Evolutionary conservation across 164 flowering plant species (phyloP), one percentile per base, ranked within the genome.

Genomic region (Vitis cinerea): DNA sequence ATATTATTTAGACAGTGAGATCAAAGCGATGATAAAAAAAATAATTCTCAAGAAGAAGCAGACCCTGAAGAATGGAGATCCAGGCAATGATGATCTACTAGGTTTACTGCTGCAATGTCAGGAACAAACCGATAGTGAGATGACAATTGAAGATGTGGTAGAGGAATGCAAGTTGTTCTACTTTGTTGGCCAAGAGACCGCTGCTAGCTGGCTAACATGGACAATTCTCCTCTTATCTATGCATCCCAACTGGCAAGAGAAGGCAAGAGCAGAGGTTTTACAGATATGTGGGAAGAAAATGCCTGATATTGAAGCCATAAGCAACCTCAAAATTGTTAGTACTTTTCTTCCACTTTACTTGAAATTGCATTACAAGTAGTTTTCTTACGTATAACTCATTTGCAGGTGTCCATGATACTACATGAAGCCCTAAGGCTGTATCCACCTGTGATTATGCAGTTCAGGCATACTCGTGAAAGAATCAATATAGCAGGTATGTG

Each of bases 151-250:
- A 16, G 89, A 84, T 11, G 64, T 84, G 14, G 79, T 84, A 15
- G 89, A 83, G 51, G 86, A 85, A 67, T 84, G 89, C 77, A 84
- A 84, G 71, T 50, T 72, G 16, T 85, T 87, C 70, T 82, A 83
- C 75, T 69, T 83, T 51, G 87, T 86, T n/a, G 85, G 85, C 37
- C 37, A 81, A 59, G 89, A 83, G 37, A 85, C 87, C 37, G 84
- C 87, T 12, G 63, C 85, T 6, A 70, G 54, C 44, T 71, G 56
- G 79, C 60, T 86, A 31, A 75, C 82, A 31, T 86, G 90, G 92
- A 74, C 86, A 3, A 67, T 82, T 61, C 49, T 85, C 15, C 44
- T 77, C 14, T 70, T 88, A 54, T 58, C 80, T 10, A 74, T 83
- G 78, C 83, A 88, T 57, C 83, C 69, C 2, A 65, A 65, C 31